Percentiles rank a stretch among this genome's conserved stretches.
These are phyloP conservation scores for Colletotrichum limetticola DNA, from an alignment of 2,329 filamentous ascomycete species.

Conservation along the genomic window DNA sequence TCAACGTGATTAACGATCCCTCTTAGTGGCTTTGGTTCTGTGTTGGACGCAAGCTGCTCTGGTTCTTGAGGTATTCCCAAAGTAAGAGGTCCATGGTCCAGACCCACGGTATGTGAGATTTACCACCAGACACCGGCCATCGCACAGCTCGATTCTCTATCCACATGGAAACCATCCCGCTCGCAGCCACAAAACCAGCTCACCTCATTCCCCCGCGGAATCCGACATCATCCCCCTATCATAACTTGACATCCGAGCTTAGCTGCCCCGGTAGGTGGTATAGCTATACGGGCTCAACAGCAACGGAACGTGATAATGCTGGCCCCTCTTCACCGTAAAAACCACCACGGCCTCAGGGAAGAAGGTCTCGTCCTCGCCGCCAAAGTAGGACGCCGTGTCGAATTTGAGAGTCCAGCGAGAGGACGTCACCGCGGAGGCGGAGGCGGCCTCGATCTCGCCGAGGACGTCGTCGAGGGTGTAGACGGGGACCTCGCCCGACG, in stretches of 20 bases:
- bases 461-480: slow-evolving; percentile 69
- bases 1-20: neutral
- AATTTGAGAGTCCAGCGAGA: slow-evolving; percentile 77
- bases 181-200: too few relatives aligned
- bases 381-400: slow-evolving; percentile 79
- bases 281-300: slow-evolving; percentile 83
- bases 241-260: slow-evolving; percentile 26
- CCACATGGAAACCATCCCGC: too few relatives aligned
- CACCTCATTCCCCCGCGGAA: too few relatives aligned
- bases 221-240: too few relatives aligned
- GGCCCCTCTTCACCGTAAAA: slow-evolving; percentile 63
- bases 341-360: slow-evolving; percentile 69
- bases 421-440: slow-evolving; percentile 41
- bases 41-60: too few relatives aligned
- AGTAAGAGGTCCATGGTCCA: too few relatives aligned
- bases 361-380: slow-evolving; percentile 69
- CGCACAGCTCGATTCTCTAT: neutral
- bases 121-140: too few relatives aligned
- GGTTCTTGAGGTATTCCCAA: too few relatives aligned
- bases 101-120: too few relatives aligned
- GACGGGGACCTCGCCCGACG: slow-evolving; percentile 66
- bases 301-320: slow-evolving; percentile 84
- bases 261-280: slow-evolving; percentile 84
- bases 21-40: too few relatives aligned
- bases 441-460: slow-evolving; percentile 50